These are phyloP conservation scores for Paecilomyces sp. DNA, from an alignment of 2,329 filamentous ascomycete species.

Conservation along the genomic window DNA sequence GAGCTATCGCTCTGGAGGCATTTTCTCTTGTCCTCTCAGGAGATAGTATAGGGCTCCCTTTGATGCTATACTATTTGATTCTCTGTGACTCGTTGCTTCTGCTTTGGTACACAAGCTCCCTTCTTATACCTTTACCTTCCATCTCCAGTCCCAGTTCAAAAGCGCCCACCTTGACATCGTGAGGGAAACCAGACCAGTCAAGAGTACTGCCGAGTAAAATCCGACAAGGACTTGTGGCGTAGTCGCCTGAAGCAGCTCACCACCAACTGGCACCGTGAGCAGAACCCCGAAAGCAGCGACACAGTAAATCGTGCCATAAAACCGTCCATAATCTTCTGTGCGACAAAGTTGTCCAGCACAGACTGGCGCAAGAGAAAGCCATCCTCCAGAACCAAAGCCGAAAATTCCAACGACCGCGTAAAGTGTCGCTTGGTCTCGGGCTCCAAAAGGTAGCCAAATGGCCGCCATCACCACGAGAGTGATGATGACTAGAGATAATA, in stretches of 20 bases:
- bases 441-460: conserved; percentile 41
- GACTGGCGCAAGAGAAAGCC: conserved; percentile 38
- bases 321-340: conserved; percentile 42
- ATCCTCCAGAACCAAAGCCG: conserved; percentile 44
- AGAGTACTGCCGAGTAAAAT: conserved; percentile 39
- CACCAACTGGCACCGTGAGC: conserved; percentile 40
- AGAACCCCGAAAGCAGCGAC: conserved; percentile 41
- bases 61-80: no score
- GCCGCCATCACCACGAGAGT: conserved; percentile 35
- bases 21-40: no score
- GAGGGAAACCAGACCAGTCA: conserved; percentile 24
- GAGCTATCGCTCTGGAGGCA: no score
- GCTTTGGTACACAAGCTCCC: no score
- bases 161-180: conserved; percentile 28
- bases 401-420: conserved; percentile 42
- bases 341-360: conserved; percentile 43
- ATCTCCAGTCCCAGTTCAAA: conserved; percentile 30
- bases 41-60: no score
- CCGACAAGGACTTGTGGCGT: conserved; percentile 39
- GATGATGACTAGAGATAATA: conserved; percentile 27
- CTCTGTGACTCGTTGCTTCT: no score
- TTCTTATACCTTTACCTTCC: conserved; percentile 27
- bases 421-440: conserved; percentile 29
- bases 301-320: conserved; percentile 42
- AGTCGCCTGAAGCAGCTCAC: conserved; percentile 39